Base-by-base conservation (phyloP, 106 monocot species). In the Vanilla planifolia region DNA sequence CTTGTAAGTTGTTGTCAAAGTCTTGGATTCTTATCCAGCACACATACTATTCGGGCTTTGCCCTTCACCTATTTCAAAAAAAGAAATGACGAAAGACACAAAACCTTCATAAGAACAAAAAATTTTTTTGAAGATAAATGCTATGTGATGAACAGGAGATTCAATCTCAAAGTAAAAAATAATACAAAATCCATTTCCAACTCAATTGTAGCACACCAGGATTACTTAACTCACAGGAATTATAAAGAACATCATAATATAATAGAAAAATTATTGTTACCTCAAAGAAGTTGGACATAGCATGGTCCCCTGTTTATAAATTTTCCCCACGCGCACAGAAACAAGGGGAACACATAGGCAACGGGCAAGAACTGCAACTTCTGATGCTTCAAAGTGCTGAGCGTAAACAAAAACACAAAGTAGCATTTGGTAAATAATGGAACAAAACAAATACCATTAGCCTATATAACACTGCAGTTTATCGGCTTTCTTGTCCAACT, bases 321-420 rank as follows among this genome's bases (percentile, higher is more conserved):
- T 61, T 48, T 80, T 95, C 29, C 95, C 95, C 1, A 90, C 95
- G 36, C 89, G 89, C 45, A 95, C 75, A 47, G 95, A 90, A 43
- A 95, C 89, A 46, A 95, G 79, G 35, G 95, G 95, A 61, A 84
- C 53, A 27, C 86, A 95, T 63, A 95, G 66, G 71, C 90, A 95
- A 51, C 95, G 80, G 0, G 75, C 75, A 1, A 95, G 71, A 70
- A 90, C 69, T 46, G 80, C 86, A 37, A 95, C 71, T 63, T 95
- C 90, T 16, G 86, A 65, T 19, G 47, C 83, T 65, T 89, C 90
- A 62, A 95, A 90, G 67, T 89, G 86, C 95, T 95, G 83, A 0
- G 13, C 21, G 57, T 11, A 24, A 37, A 57, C 21, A 40, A 39
- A 59, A 35, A 45, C 22, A 30, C 15, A 29, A n/a, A 16, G 28